Evolutionary conservation across 2,329 filamentous ascomycete species (phyloP).

Genomic region (Cladophialophora carrionii): DNA sequence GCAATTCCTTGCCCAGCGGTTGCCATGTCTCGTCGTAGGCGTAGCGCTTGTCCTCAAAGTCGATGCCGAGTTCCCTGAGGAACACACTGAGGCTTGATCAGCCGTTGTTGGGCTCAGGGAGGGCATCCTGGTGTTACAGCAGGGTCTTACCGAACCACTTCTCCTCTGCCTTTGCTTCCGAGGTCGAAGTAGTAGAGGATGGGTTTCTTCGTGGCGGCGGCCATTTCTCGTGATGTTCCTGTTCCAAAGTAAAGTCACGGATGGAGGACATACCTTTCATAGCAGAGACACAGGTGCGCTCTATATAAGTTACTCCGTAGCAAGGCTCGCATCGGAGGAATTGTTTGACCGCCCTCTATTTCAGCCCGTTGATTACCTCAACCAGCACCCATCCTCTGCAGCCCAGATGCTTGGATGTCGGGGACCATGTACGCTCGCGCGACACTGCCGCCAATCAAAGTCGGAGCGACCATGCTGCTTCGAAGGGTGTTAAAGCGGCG

Average conservation of each 20-base stretch:
- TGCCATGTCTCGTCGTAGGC: slow-evolving; percentile 41
- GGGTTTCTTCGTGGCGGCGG: slow-evolving; percentile 12
- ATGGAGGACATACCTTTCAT: background rate
- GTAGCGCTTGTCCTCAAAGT: slow-evolving; percentile 41
- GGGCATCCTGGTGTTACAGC: background rate
- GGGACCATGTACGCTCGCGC: background rate
- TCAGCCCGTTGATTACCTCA: background rate
- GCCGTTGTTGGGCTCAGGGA: background rate
- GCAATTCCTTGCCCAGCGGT: slow-evolving; percentile 39
- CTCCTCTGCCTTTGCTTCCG: slow-evolving; percentile 40
- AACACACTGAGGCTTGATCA: slow-evolving; percentile 37
- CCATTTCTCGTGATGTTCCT: background rate
- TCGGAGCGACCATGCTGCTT: background rate
- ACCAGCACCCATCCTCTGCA: background rate
- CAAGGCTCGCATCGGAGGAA: background rate
- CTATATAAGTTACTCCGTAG: background rate
- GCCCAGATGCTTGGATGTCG: background rate
- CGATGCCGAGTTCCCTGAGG: slow-evolving; percentile 40
- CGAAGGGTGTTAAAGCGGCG: background rate
- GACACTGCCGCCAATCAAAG: background rate
- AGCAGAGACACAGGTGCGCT: background rate
- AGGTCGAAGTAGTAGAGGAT: slow-evolving; percentile 40
- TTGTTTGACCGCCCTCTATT: background rate
- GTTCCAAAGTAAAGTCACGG: background rate
- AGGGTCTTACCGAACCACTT: slow-evolving; percentile 39